Evolutionary conservation across 495 filamentous ascomycete genomes (phyloP), one percentile per base, ranked within the genome.

Genomic region (Neurospora sp.): DNA sequence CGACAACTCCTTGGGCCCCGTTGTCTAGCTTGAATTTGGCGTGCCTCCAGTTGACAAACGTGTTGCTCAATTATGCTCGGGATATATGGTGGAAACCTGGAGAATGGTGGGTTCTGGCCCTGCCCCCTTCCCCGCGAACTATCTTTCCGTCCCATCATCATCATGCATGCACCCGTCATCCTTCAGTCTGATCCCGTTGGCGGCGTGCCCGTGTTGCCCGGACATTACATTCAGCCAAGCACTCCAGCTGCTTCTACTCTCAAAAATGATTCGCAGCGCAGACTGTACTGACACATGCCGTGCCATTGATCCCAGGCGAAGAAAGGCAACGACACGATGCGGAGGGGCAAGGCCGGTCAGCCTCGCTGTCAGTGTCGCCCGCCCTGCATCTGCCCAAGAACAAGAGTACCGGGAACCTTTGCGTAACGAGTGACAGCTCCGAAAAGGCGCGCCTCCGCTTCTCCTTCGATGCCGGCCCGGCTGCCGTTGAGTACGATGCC

Each of bases 341-440:
- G 69, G 82, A 83, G 72, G 78, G 81, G 48, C 78, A 77, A 72
- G 77, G 74, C 70, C 76, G 78, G 36, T 66, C 54, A 66, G 73
- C 70, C 73, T 76, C 79, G 71, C 81, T 85, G 39, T 66, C 54
- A 34, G 54, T 66, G 54, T 34, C 79, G 69, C 80, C 83, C 37
- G 70, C 81, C 8, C 69, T 86, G 69, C 83, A 84, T 71, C 83
- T 92, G 71, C 92, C 86, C 75, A 91, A 88, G 82, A 90, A 89
- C 82, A 84, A 84, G 73, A 91, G 89, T 76, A 88, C 89, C 31
- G 84, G 89, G 28, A 91, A 89, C 77, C 85, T 92, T 36, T 81
- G 87, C 34, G 80, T 86, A 73, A 77, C 82, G 48, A 77, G 76
- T 39, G 81, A 83, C 76, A 77, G 39, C 62, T 77, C 82, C 36